Evolutionary conservation across 345 rosid species (phyloP), one percentile per base, ranked within the genome.

Genomic region (Aegle marmelos): DNA sequence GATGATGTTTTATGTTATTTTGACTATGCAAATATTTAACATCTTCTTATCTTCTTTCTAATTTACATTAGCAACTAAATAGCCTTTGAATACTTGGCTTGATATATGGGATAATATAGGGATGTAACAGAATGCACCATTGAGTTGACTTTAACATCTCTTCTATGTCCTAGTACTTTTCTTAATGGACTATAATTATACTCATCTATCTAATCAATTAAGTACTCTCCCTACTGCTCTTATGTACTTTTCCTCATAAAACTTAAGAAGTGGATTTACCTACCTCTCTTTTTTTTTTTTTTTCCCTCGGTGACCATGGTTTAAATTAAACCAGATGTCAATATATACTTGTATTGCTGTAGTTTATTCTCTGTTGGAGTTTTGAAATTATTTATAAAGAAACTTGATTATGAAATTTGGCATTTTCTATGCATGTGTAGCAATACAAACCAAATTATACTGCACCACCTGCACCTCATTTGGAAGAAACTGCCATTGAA

Each of bases 371-470:
- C 50, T 80, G 16, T 5, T 60, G 24, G 34, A 75, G 63, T 31
- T 63, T 54, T 37, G 22, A 56, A 19, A 9, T 39, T 60, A 27
- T 17, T 34, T 14, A 2, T 10, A 14, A 30, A 31, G 27, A 65
- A 6, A 56, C 31, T 41, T 68, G 81, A 67, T 30, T 7, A 7
- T 71, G 8, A 9, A 56, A 58, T 78, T 36, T 65, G 25, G 39
- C 34, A n/a, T 28, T 85, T 75, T 70, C 19, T 22, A 25, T 84
- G 14, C 88, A 57, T 56, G 81, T 76, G 50, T 70, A 96, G 98
- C 87, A 90, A 79, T 96, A 94, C 77, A 91, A 91, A 81, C 87
- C 91, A 81, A 95, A 92, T 77, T 96, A 92, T 76, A 96, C 94
- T 25, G 91, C 95, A 78, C 95, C 95, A 75, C 90, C 93, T 76